These are phyloP conservation scores for Aphanoascus verrucosus DNA, from an alignment of 2,329 filamentous ascomycete species.

Conservation along the genomic window DNA sequence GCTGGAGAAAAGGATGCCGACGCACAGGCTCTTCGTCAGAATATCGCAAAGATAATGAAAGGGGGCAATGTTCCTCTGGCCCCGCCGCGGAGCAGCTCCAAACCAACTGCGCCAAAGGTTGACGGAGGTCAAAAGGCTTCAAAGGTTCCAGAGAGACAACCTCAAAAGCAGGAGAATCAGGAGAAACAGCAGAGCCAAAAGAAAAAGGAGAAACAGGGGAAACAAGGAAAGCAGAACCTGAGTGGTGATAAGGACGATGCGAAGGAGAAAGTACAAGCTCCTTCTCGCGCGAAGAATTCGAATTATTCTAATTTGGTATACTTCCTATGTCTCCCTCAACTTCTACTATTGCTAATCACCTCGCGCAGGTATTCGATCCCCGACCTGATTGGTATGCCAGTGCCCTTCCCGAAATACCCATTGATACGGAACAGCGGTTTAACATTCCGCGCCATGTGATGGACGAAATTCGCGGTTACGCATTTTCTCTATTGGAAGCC, in stretches of 20 bases:
- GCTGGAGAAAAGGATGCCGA: slow-evolving; percentile 20
- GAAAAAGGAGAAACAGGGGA: slow-evolving; percentile 25
- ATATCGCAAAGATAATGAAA: slow-evolving; percentile 24
- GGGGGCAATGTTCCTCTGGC: slow-evolving; percentile 21
- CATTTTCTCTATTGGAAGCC: slow-evolving; percentile 60
- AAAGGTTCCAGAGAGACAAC: background rate
- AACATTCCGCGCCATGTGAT: slow-evolving; percentile 43
- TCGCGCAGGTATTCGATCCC: slow-evolving; percentile 45
- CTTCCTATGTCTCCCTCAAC: background rate
- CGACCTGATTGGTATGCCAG: slow-evolving; percentile 58
- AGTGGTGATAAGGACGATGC: too few relatives aligned
- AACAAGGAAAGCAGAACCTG: slow-evolving; percentile 20
- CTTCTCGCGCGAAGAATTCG: background rate
- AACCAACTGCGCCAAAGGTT: slow-evolving; percentile 17
- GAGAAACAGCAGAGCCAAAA: slow-evolving; percentile 25
- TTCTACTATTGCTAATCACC: background rate
- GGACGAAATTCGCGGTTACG: slow-evolving; percentile 54
- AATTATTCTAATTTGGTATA: slow-evolving; percentile 11
- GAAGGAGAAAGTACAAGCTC: background rate
- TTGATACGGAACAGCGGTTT: slow-evolving; percentile 36
- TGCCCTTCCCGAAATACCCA: slow-evolving; percentile 44
- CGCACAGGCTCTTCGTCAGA: slow-evolving; percentile 33
- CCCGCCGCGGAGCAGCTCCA: slow-evolving; percentile 25
- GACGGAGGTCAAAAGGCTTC: background rate
- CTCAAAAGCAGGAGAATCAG: slow-evolving; percentile 16